Percentiles rank a stretch among this genome's conserved stretches.
phyloP scores from a whole-genome alignment of 1,284 basidiomycete genomes.

The Phellopilus nigrolimitatus region DNA sequence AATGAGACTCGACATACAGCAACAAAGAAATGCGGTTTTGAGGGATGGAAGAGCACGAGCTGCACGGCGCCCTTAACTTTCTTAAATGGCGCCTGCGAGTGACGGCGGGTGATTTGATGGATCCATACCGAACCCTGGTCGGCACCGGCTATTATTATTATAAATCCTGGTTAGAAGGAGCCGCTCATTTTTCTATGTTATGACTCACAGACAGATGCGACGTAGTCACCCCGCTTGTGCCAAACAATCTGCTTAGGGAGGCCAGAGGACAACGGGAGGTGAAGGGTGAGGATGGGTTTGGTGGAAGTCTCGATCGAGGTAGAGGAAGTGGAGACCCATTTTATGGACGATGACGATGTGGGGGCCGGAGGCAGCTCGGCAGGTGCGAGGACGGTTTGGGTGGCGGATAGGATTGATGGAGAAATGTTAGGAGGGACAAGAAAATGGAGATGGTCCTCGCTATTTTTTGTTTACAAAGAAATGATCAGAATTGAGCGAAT shows the following conservation, averaged over 20 bases:
- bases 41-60: constrained; percentile 90
- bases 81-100: constrained; percentile 97
- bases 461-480: no score
- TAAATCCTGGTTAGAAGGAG: no score
- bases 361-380: constrained; percentile 56
- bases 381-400: constrained; percentile 64
- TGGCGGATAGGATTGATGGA: constrained; percentile 51
- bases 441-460: constrained; percentile 78
- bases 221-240: constrained; percentile 95
- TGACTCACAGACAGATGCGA: constrained; percentile 87
- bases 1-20: constrained; percentile 56
- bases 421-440: constrained; percentile 78
- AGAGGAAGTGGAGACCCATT: constrained; percentile 55
- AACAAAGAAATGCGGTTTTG: constrained; percentile 94
- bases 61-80: constrained; percentile 91
- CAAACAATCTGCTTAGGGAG: constrained; percentile 83
- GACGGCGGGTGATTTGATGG: constrained; percentile 89
- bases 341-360: constrained; percentile 56
- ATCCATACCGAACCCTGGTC: constrained; percentile 83
- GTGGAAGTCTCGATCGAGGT: constrained; percentile 38
- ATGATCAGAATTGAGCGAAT: constrained; percentile 9
- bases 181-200: constrained; percentile 5
- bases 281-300: constrained; percentile 56
- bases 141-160: constrained; percentile 46
- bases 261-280: constrained; percentile 64